Evolutionary conservation across 176 grass and related monocot genomes (phyloP), one percentile per base, ranked within the genome.

Genomic region (Oryza rufipogon): DNA sequence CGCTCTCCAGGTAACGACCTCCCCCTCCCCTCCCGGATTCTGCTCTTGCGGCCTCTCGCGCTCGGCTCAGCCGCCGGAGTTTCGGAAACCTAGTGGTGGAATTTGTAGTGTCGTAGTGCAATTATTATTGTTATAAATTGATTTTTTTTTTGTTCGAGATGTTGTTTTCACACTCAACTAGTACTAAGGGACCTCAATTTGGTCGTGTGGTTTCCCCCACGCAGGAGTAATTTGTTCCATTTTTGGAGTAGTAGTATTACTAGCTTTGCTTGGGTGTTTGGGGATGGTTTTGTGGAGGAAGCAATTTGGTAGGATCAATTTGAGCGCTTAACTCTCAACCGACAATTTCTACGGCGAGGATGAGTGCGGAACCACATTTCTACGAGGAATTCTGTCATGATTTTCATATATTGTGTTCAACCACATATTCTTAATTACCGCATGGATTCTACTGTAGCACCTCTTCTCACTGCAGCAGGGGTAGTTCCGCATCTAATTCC

Each of bases 1-100:
- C 88, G 1, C 73, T 88, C 42, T 83, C 80, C 38, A 92, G 96
- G 96, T 61, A 61, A 32, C 30, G 30, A 0, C 49, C 49, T 6
- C 0, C 49, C 7, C 36, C 6, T 6, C 36, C 36, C 19, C 17
- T 19, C 56, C 20, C 56, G 7, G 56, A 2, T 54, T 16, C 16
- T 17, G 51, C 51, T 3, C 7, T 60, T 2, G 51, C 16, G 15
- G 4, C 4, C 7, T 8, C 56, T 61, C 34, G 34, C 30, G 34
- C 34, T 32, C 19, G 54, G 56, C 56, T 22, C 15, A 0, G 20
- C 7, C 12, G 1, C 6, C 1, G 1, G 54, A n/a, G 19, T 19
- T 56, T 56, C 17, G 56, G 56, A 22, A 22, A 61, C 56, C 56
- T 61, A 61, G 20, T 22, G 20, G 56, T 63, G 20, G 58, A 7